These are phyloP conservation scores for Cyclostephanos tholiformis DNA, from an alignment of 108 stramenopile species.

Conservation along the genomic window DNA sequence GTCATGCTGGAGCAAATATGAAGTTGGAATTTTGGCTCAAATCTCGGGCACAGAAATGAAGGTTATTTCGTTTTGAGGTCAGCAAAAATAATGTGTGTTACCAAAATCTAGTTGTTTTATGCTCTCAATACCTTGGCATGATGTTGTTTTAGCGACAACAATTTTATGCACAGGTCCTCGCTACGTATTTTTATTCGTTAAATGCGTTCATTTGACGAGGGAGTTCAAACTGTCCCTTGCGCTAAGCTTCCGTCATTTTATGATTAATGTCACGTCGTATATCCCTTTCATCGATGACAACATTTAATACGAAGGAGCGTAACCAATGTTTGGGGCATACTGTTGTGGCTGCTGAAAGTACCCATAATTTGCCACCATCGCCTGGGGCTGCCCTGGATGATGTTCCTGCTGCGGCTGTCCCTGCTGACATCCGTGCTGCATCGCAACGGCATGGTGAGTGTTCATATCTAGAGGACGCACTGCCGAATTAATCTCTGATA, in stretches of 20 bases:
- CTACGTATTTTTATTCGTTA: not conserved
- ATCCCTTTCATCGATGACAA: too few relatives aligned
- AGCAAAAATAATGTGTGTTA: too few relatives aligned
- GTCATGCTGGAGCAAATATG: slow-evolving; percentile 45
- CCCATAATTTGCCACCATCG: not conserved
- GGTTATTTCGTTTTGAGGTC: too few relatives aligned
- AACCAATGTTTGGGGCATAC: not conserved
- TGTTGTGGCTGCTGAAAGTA: not conserved
- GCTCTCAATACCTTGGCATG: too few relatives aligned
- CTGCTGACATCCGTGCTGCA: not conserved
- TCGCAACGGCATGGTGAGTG: not conserved
- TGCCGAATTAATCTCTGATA: slow-evolving; percentile 27
- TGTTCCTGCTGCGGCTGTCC: not conserved
- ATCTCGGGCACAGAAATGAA: too few relatives aligned
- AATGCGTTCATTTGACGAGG: not conserved
- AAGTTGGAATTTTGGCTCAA: not conserved
- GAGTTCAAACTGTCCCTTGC: not conserved
- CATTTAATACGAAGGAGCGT: not conserved
- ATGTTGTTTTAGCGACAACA: too few relatives aligned
- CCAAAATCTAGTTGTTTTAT: too few relatives aligned
- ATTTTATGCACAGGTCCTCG: not conserved
- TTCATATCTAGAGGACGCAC: not conserved
- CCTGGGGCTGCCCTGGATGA: not conserved
- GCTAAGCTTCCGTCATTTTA: too few relatives aligned
- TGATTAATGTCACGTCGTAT: too few relatives aligned